phyloP scores from a whole-genome alignment of 805 yeast species.

The Candida sanyiensis region DNA sequence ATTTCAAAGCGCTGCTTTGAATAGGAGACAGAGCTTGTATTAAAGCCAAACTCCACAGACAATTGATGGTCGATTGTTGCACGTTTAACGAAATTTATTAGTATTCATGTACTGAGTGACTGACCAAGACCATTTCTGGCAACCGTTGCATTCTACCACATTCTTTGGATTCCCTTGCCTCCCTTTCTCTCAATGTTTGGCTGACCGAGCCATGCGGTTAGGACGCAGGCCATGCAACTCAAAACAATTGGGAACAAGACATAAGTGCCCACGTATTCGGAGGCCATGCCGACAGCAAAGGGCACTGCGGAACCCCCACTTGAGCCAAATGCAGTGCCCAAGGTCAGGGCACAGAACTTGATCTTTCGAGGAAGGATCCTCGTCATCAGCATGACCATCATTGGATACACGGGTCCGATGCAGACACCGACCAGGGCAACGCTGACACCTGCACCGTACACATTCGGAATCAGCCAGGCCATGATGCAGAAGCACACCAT shows the following conservation, averaged over 20 bases:
- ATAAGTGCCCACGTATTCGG: slow-evolving; percentile 41
- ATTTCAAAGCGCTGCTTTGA: too few species aligned
- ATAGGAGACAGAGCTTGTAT: too few species aligned
- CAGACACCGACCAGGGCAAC: slow-evolving; percentile 44
- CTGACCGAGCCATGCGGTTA: slow-evolving; percentile 37
- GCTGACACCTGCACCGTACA: slow-evolving; percentile 41
- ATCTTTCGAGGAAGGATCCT: slow-evolving; percentile 45
- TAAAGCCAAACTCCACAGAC: too few species aligned
- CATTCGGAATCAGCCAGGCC: slow-evolving; percentile 43
- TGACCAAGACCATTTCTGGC: too few species aligned
- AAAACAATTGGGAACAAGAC: slow-evolving; percentile 46
- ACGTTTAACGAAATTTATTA: too few species aligned
- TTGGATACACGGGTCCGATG: slow-evolving; percentile 55
- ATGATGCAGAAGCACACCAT: slow-evolving; percentile 36
- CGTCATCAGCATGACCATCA: slow-evolving; percentile 41
- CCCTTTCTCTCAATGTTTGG: slow-evolving; percentile 39
- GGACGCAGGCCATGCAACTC: slow-evolving; percentile 31
- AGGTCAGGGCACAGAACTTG: slow-evolving; percentile 43
- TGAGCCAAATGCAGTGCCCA: slow-evolving; percentile 51
- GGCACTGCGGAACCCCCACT: slow-evolving; percentile 56
- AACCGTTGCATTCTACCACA: slow-evolving; percentile 18
- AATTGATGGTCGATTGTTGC: too few species aligned
- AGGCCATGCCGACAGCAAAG: slow-evolving; percentile 44
- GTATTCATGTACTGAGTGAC: too few species aligned
- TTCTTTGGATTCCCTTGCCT: slow-evolving; percentile 20